Percentiles rank a stretch among this genome's conserved stretches.
phyloP scores from a whole-genome alignment of 306 rosid species.

The Cotoneaster glaucophyllus region DNA sequence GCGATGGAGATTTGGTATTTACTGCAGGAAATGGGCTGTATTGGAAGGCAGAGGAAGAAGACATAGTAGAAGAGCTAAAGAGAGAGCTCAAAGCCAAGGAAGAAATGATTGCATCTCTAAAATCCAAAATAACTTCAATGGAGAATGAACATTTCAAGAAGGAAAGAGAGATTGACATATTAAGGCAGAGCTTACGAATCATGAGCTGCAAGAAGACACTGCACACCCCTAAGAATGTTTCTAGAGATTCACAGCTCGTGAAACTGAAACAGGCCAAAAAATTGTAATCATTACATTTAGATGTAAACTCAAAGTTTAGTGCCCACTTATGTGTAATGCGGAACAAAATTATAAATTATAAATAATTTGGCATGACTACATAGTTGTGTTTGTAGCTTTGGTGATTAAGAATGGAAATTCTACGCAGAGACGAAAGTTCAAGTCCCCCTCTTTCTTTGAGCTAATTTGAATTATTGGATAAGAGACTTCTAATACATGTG shows the following conservation, averaged over 20 bases:
- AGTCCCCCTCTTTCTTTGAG: not conserved
- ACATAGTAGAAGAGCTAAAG: slow-evolving; percentile 52
- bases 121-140: slow-evolving; percentile 38
- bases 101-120: slow-evolving; percentile 41
- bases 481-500: not conserved
- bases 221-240: slow-evolving; percentile 26
- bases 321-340: not conserved
- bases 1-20: not conserved
- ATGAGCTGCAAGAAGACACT: slow-evolving; percentile 47
- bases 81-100: slow-evolving; percentile 57
- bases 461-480: not conserved
- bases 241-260: slow-evolving; percentile 17
- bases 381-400: not conserved
- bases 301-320: not conserved
- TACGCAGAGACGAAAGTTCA: not conserved
- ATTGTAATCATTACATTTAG: not conserved
- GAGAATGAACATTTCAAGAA: slow-evolving; percentile 51
- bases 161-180: slow-evolving; percentile 72
- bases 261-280: slow-evolving; percentile 7
- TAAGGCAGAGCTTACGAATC: slow-evolving; percentile 85
- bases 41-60: slow-evolving; percentile 74
- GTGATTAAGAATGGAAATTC: not conserved
- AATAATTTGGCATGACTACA: not conserved
- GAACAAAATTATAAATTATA: not conserved
- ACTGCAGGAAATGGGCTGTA: slow-evolving; percentile 51